Conservation (phyloP, 192 early-diverging fungal species). For the Mortierella claussenii region DNA sequence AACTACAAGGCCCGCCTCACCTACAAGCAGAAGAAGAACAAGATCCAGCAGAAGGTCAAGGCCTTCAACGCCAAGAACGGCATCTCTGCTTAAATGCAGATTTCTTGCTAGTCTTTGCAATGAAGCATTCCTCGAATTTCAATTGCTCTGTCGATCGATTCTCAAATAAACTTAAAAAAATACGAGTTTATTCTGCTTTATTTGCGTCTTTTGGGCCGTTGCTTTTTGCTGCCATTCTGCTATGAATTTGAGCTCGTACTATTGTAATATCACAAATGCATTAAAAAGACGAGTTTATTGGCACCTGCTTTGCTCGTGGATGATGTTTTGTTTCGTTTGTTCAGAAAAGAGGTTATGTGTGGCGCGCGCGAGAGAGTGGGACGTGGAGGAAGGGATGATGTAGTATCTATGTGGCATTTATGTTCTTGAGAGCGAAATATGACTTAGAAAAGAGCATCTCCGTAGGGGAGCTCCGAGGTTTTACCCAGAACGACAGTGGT, state of each 20-base stretch:
- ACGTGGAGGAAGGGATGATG: background rate
- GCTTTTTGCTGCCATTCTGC: too few species aligned
- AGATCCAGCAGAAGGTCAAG: conserved; percentile 91
- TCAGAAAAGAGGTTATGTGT: background rate
- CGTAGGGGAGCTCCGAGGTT: conserved; percentile 75
- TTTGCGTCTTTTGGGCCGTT: too few species aligned
- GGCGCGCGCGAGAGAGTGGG: background rate
- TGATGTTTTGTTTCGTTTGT: too few species aligned
- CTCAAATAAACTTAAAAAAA: conserved; percentile 18
- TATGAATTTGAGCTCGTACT: too few species aligned
- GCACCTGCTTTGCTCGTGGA: too few species aligned
- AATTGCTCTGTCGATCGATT: conserved; percentile 16
- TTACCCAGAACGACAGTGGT: conserved; percentile 85
- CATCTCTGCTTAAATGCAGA: conserved; percentile 49
- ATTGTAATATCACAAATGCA: too few species aligned
- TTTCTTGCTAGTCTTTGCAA: conserved; percentile 20
- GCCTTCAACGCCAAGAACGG: conserved; percentile 69
- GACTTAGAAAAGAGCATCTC: conserved; percentile 71
- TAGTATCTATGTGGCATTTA: conserved; percentile 35
- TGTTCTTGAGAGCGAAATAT: background rate
- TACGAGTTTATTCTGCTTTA: background rate
- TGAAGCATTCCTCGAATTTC: conserved; percentile 9
- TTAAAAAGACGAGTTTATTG: too few species aligned
- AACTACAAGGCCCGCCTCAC: conserved; percentile 75
- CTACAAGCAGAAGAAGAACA: conserved; percentile 92